These are phyloP conservation scores for Lonicera japonica DNA, from an alignment of 129 eudicot genomes.

Conservation along the genomic window DNA sequence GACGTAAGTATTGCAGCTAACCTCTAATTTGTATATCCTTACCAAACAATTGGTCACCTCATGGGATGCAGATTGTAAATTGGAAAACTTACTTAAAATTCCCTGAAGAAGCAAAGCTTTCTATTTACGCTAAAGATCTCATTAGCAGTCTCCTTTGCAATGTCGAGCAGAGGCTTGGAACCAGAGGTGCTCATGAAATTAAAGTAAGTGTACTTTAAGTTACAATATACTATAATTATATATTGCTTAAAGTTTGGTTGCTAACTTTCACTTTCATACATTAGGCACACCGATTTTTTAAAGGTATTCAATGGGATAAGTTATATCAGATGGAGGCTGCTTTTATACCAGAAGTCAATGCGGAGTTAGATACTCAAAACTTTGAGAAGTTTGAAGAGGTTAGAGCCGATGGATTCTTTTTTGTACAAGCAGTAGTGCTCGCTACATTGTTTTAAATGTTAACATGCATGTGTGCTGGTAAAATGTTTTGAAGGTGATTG, in stretches of 20 bases:
- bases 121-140: slow-evolving; percentile 19
- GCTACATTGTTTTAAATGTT: too few relatives aligned
- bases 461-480: too few relatives aligned
- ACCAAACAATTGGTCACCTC: background rate
- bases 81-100: slow-evolving; percentile 18
- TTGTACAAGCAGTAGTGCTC: too few relatives aligned
- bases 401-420: background rate
- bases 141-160: slow-evolving; percentile 13
- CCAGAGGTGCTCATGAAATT: slow-evolving; percentile 14
- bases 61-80: slow-evolving; percentile 15
- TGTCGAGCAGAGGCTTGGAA: slow-evolving; percentile 22
- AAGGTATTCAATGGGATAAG: slow-evolving; percentile 14
- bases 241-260: background rate
- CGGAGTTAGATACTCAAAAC: slow-evolving; percentile 16
- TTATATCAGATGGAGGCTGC: slow-evolving; percentile 25
- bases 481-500: too few relatives aligned
- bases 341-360: slow-evolving; percentile 18
- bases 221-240: background rate
- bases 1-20: background rate
- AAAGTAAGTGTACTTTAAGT: slow-evolving; percentile 1
- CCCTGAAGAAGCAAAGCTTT: slow-evolving; percentile 15
- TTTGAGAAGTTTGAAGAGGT: slow-evolving; percentile 24
- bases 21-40: background rate
- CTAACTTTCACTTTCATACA: background rate
- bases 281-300: slow-evolving; percentile 22